phyloP scores from a whole-genome alignment of 257 asterid species.

The Solanum raphanifolium region DNA sequence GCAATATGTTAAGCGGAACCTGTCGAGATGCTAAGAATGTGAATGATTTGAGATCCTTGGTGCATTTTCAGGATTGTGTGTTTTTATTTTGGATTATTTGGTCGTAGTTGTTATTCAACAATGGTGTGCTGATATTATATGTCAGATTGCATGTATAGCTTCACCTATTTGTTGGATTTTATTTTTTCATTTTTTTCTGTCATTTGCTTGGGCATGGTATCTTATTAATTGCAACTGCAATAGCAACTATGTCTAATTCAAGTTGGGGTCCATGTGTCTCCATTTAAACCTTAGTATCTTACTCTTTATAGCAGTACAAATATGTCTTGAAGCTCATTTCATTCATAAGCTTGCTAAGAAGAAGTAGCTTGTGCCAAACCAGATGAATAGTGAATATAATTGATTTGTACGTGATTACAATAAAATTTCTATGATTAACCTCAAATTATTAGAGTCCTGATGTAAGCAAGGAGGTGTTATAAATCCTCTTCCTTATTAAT shows the following conservation, averaged over 20 bases:
- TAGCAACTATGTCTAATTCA: background rate
- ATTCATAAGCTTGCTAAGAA: background rate
- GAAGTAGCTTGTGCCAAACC: background rate
- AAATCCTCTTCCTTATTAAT: background rate
- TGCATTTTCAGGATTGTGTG: background rate
- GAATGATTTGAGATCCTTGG: background rate
- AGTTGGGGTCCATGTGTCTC: background rate
- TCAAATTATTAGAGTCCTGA: background rate
- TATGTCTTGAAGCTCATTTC: background rate
- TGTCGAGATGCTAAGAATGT: background rate
- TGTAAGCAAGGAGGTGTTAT: background rate
- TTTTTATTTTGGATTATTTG: background rate
- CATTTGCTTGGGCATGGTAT: background rate
- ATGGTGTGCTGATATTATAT: background rate
- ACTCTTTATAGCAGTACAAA: background rate
- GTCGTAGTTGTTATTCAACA: background rate
- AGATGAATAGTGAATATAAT: background rate
- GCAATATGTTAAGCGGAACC: background rate
- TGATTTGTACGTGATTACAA: background rate
- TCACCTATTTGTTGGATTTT: background rate
- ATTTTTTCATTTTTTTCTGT: background rate
- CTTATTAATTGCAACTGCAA: background rate
- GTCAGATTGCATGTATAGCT: background rate
- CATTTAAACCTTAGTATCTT: background rate
- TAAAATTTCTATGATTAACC: background rate